Evolutionary conservation across 768 basidiomycete species (phyloP), one percentile per base, ranked within the genome.

Genomic region (Hydnum rufescens): DNA sequence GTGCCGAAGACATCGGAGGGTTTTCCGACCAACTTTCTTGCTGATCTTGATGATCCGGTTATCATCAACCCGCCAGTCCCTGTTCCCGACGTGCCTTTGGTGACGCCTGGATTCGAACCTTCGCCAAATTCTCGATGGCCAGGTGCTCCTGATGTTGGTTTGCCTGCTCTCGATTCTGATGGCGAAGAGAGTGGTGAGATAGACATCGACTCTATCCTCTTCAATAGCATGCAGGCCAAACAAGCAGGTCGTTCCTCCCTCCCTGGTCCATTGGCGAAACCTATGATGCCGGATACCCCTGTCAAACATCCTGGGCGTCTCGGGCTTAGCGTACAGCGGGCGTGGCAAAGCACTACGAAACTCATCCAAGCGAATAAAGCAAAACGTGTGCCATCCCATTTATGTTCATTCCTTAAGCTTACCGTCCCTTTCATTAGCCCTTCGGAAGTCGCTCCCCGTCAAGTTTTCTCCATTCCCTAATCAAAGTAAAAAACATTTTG

Each of bases 251-350:
- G 28, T 31, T 16, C 49, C 30, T 29, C 32, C 28, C 16, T 31
- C 26, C 26, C 13, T 16, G 28, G 49, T 31, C 6, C 13, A 32
- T 18, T 49, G 36, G 32, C 46, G 23, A 55, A 55, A 43, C 54
- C 53, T 6, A 39, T 55, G 25, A 56, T 56, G 55, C 55, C 55
- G n/a, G 55, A 56, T 30, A 56, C 55, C 1, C 55, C 55, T 1
- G 51, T 56, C 6, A 56, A 56, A 49, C 43, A 50, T 23, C 18
- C 6, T 26, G 26, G 16, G 5, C 13, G 25, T 13, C 13, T 18
- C 16, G 28, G 29, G 16, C 13, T 28, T 13, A 13, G 13, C 26
- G 13, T 26, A 28, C 44, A 25, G 28, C 54, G 55, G 16, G 19
- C 34, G 5, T 56, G 55, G 55, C 44, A 57, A 26, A 46, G 42